Percentiles rank a stretch among this genome's conserved stretches.
phyloP scores from a whole-genome alignment of 2,329 filamentous ascomycete genomes.

The Sclerotiophoma versabilis region DNA sequence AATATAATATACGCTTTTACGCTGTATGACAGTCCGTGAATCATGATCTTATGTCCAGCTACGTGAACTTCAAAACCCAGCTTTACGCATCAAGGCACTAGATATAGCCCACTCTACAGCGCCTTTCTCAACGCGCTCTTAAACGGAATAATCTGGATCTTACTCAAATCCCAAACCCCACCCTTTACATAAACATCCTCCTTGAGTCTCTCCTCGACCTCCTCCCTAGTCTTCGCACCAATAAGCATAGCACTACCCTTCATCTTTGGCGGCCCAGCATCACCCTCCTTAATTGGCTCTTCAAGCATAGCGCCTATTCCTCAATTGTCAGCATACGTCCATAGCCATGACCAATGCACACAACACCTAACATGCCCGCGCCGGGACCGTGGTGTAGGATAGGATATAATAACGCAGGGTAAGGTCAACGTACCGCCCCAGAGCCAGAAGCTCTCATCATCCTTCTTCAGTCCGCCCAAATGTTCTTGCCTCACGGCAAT shows the following conservation, averaged over 20 bases:
- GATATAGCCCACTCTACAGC: too few relatives aligned
- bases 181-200: slow-evolving; percentile 74
- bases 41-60: too few relatives aligned
- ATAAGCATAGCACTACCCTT: slow-evolving; percentile 75
- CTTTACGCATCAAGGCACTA: too few relatives aligned
- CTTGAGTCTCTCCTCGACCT: slow-evolving; percentile 70
- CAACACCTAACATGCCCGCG: too few relatives aligned
- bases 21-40: too few relatives aligned
- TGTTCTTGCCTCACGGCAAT: slow-evolving; percentile 52
- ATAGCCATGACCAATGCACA: too few relatives aligned
- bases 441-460: slow-evolving; percentile 43
- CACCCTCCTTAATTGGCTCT: slow-evolving; percentile 62
- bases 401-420: too few relatives aligned
- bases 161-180: slow-evolving; percentile 77
- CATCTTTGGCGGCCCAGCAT: slow-evolving; percentile 68
- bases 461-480: slow-evolving; percentile 38
- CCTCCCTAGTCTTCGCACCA: slow-evolving; percentile 71
- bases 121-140: slow-evolving; percentile 56
- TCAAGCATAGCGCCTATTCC: slow-evolving; percentile 47
- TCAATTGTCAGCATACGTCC: not conserved
- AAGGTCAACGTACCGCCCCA: slow-evolving; percentile 38
- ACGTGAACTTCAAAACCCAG: too few relatives aligned
- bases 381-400: too few relatives aligned
- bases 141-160: slow-evolving; percentile 59
- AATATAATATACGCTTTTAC: not conserved